These are phyloP conservation scores for Beauveria medogensis DNA, from an alignment of 2,329 filamentous ascomycete species.

Conservation along the genomic window DNA sequence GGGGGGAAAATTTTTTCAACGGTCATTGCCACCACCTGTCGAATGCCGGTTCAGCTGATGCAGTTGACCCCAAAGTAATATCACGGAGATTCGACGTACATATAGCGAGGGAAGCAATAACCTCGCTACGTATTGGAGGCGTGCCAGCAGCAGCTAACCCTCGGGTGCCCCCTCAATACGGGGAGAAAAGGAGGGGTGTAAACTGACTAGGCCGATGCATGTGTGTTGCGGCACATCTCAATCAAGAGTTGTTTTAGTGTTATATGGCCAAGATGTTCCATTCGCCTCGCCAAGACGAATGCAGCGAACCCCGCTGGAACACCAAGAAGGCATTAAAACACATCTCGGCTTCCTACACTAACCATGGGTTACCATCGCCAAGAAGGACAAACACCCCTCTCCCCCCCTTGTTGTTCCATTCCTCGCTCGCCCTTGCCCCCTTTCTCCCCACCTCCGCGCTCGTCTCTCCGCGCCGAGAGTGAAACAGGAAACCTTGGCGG, in stretches of 20 bases:
- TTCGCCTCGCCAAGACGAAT: background rate
- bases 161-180: background rate
- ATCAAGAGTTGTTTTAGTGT: background rate
- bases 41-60: too few relatives aligned
- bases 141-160: background rate
- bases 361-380: background rate
- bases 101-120: too few relatives aligned
- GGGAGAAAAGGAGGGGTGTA: background rate
- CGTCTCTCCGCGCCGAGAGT: background rate
- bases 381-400: background rate
- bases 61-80: too few relatives aligned
- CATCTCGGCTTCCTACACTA: background rate
- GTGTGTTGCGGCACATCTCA: background rate
- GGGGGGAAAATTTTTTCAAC: too few relatives aligned
- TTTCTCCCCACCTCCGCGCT: background rate
- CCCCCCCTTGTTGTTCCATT: background rate
- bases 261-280: background rate
- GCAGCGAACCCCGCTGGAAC: background rate
- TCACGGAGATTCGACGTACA: too few relatives aligned
- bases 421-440: background rate
- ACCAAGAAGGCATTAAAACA: background rate
- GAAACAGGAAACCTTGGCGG: background rate
- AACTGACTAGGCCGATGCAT: background rate
- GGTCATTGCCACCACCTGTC: too few relatives aligned
- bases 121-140: background rate